Conservation (phyloP, 345 rosid genomes). For the Corymbia maculata region DNA sequence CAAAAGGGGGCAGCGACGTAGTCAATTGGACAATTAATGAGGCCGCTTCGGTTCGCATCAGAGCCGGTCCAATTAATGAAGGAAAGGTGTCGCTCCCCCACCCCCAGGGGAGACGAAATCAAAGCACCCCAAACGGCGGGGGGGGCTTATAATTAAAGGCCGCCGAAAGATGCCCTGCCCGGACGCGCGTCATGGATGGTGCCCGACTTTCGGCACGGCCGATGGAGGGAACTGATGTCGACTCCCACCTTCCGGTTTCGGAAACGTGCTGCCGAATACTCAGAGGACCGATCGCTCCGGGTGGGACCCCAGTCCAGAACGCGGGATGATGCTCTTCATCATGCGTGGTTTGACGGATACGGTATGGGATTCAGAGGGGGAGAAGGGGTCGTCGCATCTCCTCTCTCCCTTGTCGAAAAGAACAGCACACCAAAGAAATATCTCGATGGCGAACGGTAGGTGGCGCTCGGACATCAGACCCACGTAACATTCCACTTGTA, state of each 20-base stretch:
- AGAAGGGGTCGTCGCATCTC: neutral
- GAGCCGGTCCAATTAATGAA: neutral
- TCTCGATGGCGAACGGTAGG: neutral
- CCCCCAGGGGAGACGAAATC: neutral
- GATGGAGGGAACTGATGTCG: neutral
- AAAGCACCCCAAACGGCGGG: neutral
- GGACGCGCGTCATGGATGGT: neutral
- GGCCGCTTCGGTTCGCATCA: neutral
- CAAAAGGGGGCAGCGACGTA: neutral
- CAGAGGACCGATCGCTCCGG: neutral
- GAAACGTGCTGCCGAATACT: neutral
- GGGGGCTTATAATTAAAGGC: neutral
- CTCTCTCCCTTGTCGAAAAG: neutral
- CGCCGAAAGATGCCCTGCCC: neutral
- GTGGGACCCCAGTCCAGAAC: neutral
- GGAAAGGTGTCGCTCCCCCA: neutral
- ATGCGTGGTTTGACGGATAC: neutral
- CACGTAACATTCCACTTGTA: neutral
- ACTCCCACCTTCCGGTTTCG: neutral
- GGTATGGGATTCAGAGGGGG: neutral
- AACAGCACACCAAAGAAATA: neutral
- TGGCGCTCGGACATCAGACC: neutral
- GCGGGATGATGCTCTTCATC: neutral
- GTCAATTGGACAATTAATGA: neutral
- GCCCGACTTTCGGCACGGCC: neutral